These are phyloP conservation scores for Zygosaccharomyces gambellarensis DNA, from an alignment of 805 yeast genomes.

Conservation along the genomic window DNA sequence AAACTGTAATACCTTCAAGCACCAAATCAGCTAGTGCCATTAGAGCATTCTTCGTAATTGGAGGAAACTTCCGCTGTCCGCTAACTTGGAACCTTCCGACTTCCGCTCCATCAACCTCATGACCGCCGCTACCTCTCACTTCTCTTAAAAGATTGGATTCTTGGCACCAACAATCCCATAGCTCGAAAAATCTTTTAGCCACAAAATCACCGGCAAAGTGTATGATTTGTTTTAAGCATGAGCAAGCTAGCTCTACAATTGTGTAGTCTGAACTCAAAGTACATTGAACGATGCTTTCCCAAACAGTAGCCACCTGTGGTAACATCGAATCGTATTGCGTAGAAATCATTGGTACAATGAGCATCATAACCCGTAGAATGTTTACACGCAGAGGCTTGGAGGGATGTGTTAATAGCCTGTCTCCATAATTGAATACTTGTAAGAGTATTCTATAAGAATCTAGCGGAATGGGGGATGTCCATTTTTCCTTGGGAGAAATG, in stretches of 20 bases:
- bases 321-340: slow-evolving; percentile 35
- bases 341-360: slow-evolving; percentile 49
- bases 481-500: slow-evolving; percentile 34
- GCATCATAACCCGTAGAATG: slow-evolving; percentile 46
- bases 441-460: slow-evolving; percentile 54
- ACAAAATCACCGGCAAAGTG: slow-evolving; percentile 26
- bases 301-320: slow-evolving; percentile 32
- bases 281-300: slow-evolving; percentile 26
- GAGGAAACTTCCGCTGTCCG: slow-evolving; percentile 18
- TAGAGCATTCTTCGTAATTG: slow-evolving; percentile 22
- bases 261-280: slow-evolving; percentile 21
- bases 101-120: neutral
- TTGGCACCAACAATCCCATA: slow-evolving; percentile 22
- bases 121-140: neutral
- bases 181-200: slow-evolving; percentile 27
- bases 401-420: slow-evolving; percentile 61
- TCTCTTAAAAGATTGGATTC: slow-evolving; percentile 17
- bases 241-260: slow-evolving; percentile 22
- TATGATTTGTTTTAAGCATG: slow-evolving; percentile 21
- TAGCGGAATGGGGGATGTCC: slow-evolving; percentile 67
- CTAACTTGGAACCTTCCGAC: neutral
- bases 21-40: slow-evolving; percentile 20
- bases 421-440: slow-evolving; percentile 63
- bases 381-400: slow-evolving; percentile 53
- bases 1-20: slow-evolving; percentile 24